Evolutionary conservation across 441 rosid species (phyloP).

Genomic region (Raphanus hybrid): DNA sequence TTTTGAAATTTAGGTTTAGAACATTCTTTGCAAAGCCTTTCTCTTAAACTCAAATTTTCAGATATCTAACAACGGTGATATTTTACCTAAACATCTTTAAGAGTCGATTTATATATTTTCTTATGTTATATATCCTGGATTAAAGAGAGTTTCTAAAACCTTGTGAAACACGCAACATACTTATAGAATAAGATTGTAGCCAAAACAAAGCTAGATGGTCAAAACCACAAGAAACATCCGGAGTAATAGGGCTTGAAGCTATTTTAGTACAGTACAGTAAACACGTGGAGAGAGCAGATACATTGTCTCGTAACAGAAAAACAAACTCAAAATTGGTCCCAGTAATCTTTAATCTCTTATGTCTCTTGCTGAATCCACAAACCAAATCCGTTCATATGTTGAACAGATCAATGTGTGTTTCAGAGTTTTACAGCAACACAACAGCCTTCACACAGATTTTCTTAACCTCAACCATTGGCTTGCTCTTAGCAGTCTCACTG

Average conservation of each 20-base stretch:
- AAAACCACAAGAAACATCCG: slow-evolving; percentile 18
- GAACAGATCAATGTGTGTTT: slow-evolving; percentile 42
- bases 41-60: slow-evolving; percentile 15
- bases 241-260: slow-evolving; percentile 34
- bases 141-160: slow-evolving; percentile 5
- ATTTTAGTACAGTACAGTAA: slow-evolving; percentile 22
- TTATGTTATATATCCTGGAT: neutral
- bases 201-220: neutral
- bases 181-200: neutral
- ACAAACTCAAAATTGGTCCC: slow-evolving; percentile 31
- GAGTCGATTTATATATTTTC: neutral
- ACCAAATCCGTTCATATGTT: neutral
- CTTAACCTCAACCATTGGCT: slow-evolving; percentile 66
- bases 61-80: neutral
- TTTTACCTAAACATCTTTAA: neutral
- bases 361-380: slow-evolving; percentile 32
- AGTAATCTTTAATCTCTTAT: slow-evolving; percentile 28
- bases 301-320: slow-evolving; percentile 38
- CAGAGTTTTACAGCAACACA: slow-evolving; percentile 45
- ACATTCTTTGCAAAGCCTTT: slow-evolving; percentile 32
- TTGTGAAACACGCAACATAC: neutral
- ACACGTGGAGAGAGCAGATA: slow-evolving; percentile 43
- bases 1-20: slow-evolving; percentile 20
- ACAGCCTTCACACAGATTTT: slow-evolving; percentile 62
- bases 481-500: slow-evolving; percentile 67